phyloP scores from a whole-genome alignment of 192 early-diverging fungal species.

The Spinellus fusiger region DNA sequence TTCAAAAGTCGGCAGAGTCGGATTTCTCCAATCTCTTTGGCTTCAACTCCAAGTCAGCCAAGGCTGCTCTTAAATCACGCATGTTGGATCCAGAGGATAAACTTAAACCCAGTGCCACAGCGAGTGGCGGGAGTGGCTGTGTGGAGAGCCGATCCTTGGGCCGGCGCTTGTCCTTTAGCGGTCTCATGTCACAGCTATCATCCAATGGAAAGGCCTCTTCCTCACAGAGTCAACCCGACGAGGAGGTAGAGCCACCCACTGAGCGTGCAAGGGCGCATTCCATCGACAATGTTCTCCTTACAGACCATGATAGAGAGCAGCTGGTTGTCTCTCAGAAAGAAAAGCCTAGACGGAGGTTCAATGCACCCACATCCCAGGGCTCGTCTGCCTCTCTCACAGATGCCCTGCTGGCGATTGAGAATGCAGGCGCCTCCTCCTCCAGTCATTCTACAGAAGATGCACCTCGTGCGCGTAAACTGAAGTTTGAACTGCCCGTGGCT shows the following conservation, averaged over 20 bases:
- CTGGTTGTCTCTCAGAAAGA: neutral
- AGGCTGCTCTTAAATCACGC: neutral
- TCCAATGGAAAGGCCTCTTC: neutral
- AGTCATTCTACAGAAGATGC: neutral
- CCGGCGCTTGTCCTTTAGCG: slow-evolving; percentile 1
- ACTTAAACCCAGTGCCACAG: neutral
- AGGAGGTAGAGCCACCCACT: neutral
- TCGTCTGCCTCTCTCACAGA: slow-evolving; percentile 19
- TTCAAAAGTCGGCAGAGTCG: slow-evolving; percentile 12
- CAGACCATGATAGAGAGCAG: no score
- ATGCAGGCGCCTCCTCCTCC: neutral
- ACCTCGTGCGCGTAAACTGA: slow-evolving; percentile 11
- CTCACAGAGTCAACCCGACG: no score
- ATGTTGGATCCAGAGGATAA: neutral
- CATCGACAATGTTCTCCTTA: neutral
- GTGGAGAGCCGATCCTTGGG: neutral
- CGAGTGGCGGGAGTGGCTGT: neutral
- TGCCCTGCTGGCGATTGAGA: slow-evolving; percentile 13
- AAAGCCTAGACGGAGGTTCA: neutral
- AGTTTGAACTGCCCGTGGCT: slow-evolving; percentile 17
- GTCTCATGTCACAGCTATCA: neutral
- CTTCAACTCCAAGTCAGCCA: slow-evolving; percentile 17
- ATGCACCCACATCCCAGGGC: slow-evolving; percentile 1
- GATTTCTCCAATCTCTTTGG: slow-evolving; percentile 22
- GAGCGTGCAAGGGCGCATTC: neutral